A percentile compares a stretch with the other conserved stretches of the same genome.
These are phyloP conservation scores for Cicer arietinum DNA, from an alignment of 306 rosid species.

Conservation along the genomic window DNA sequence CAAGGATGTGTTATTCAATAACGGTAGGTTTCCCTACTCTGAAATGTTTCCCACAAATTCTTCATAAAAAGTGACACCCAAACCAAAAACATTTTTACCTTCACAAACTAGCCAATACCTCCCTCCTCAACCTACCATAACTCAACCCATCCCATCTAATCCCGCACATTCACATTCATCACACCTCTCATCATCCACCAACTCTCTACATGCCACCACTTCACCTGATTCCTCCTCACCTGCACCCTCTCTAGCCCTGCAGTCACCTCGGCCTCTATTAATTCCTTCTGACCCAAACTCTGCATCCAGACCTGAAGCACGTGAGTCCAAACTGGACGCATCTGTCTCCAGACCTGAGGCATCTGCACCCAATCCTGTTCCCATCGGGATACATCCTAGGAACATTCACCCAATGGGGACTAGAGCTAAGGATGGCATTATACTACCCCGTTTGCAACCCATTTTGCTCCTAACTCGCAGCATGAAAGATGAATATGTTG, in stretches of 20 bases:
- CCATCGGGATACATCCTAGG: background rate
- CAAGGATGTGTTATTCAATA: background rate
- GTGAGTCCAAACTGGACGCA: no score
- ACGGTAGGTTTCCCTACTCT: background rate
- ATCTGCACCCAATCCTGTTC: background rate
- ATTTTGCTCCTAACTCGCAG: background rate
- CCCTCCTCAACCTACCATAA: background rate
- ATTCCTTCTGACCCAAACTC: no score
- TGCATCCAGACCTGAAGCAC: no score
- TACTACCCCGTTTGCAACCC: background rate
- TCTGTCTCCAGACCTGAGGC: no score
- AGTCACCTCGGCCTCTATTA: no score
- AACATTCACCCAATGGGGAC: background rate
- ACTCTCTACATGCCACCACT: no score
- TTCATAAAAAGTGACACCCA: no score
- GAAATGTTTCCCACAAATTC: background rate
- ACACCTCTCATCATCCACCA: no score
- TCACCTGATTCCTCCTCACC: no score
- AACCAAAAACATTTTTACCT: background rate
- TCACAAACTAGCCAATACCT: background rate
- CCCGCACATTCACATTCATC: no score
- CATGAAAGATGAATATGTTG: background rate
- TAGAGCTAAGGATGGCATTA: background rate
- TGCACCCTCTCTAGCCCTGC: no score
- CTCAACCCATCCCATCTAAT: no score